Base-by-base conservation (phyloP, 2,329 filamentous ascomycete species). In the Pseudogymnoascus sp. region DNA sequence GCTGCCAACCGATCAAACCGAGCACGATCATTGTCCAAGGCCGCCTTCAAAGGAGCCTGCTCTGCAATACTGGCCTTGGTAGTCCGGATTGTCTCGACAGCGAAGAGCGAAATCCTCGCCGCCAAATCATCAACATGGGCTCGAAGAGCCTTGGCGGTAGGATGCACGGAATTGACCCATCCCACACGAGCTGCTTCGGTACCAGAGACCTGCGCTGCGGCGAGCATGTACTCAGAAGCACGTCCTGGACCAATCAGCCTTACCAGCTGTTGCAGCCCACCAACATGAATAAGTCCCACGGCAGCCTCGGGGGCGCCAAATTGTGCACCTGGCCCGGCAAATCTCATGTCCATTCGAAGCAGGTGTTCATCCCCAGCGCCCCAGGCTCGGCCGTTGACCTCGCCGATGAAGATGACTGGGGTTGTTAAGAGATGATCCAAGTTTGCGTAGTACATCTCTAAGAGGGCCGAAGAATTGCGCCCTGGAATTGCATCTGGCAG, bases 171-270 rank as follows among this genome's bases (percentile, higher is more conserved):
- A 28, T 66, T 66, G 22, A 66, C 61, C 64, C 64, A 66, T 19
- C 64, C 63, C 19, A 66, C 64, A 28, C 31, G 46, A 41, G 60
- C 63, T 12, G 65, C 65, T 16, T 64, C 62, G n/a, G 59, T 41
- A 10, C 60, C 53, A 37, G 28, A 60, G 11, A 65, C 63, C 28
- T 65, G 62, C 26, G 61, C 62, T 14, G 50, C 33, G 24, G 22
- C 37, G 3, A 66, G 64, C 38, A 65, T 62, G 26, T 66, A 66
- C 60, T 66, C 64, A 59, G 64, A 64, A 40, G 64, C 64, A 19
- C 43, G 64, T 1, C 64, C 65, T 14, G 62, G 60, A 24, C 64
- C 65, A 28, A 65, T 63, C 7, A 65, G 43, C 40, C 61, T n/a
- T n/a, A 59, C 24, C 14, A 66, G 62, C 11, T 63, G 53, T 28